These are phyloP conservation scores for Calophaca sinica DNA, from an alignment of 306 rosid species.

Conservation along the genomic window DNA sequence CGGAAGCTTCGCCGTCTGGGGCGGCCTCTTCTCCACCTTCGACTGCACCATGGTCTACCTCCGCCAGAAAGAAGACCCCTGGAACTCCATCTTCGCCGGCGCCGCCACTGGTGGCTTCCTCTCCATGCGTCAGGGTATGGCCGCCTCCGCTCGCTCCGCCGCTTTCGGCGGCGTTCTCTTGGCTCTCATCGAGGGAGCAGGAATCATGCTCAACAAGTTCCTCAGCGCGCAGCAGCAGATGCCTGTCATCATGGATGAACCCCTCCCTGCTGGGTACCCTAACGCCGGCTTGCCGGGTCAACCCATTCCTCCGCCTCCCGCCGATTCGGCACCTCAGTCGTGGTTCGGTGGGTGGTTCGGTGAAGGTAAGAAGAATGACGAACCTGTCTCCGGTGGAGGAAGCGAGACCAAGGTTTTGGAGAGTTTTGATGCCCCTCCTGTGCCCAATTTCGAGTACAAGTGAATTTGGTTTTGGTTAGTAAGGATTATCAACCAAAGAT, in stretches of 20 bases:
- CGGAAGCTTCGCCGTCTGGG: constrained; percentile 91
- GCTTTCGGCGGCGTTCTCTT: constrained; percentile 71
- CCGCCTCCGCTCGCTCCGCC: constrained; percentile 70
- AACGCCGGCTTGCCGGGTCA: constrained; percentile 53
- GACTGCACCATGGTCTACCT: constrained; percentile 86
- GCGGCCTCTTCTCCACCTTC: constrained; percentile 83
- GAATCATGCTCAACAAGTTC: constrained; percentile 82
- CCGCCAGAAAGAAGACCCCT: constrained; percentile 94
- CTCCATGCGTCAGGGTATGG: constrained; percentile 77
- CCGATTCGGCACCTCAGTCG: constrained; percentile 36
- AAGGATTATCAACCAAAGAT: background rate
- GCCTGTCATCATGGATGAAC: constrained; percentile 69
- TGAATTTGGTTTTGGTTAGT: constrained; percentile 48
- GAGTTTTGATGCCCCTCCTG: constrained; percentile 94
- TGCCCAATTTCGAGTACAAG: constrained; percentile 84
- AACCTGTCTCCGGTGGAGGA: constrained; percentile 52
- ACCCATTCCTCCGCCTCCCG: constrained; percentile 29
- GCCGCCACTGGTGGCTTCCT: constrained; percentile 90
- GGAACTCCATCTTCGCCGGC: constrained; percentile 89
- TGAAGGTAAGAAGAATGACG: constrained; percentile 58
- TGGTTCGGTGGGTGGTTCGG: constrained; percentile 73
- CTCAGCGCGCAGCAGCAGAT: constrained; percentile 68
- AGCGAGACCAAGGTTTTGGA: constrained; percentile 90
- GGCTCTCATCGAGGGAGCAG: constrained; percentile 87
- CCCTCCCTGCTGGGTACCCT: constrained; percentile 49